Percentiles rank a stretch among this genome's conserved stretches.
These are phyloP conservation scores for Xylaria sp. DNA, from an alignment of 2,329 filamentous ascomycete genomes.

Conservation along the genomic window DNA sequence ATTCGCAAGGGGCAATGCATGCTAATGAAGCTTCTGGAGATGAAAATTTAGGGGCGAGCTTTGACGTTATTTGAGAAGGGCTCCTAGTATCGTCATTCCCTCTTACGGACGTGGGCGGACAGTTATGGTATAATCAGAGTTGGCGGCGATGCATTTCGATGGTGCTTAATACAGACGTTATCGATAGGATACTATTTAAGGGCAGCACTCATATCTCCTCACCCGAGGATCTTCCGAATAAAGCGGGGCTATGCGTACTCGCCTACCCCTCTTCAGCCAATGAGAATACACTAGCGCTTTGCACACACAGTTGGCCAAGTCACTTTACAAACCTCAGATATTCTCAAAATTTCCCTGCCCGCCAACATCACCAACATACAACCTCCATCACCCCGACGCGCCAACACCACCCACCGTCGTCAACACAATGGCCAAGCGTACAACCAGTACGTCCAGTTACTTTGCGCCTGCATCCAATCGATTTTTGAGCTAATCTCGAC, in stretches of 20 bases:
- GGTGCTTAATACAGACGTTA: background rate
- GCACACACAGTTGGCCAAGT: slow-evolving; percentile 35
- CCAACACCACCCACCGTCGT: slow-evolving; percentile 28
- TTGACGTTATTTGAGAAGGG: too few species aligned
- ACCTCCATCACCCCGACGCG: slow-evolving; percentile 33
- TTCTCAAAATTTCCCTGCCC: slow-evolving; percentile 38
- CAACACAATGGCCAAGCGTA: slow-evolving; percentile 39
- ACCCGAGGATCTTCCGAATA: slow-evolving; percentile 31
- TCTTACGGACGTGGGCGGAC: too few species aligned
- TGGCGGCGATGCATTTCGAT: too few species aligned
- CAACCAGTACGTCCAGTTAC: slow-evolving; percentile 29
- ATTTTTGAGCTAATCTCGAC: slow-evolving; percentile 25
- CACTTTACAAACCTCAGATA: slow-evolving; percentile 32
- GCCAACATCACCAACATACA: slow-evolving; percentile 33
- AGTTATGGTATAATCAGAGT: too few species aligned
- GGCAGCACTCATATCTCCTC: background rate
- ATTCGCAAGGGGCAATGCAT: too few species aligned
- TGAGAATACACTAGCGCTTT: slow-evolving; percentile 18
- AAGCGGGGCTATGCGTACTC: slow-evolving; percentile 12
- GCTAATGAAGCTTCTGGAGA: too few species aligned
- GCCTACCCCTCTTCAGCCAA: slow-evolving; percentile 34
- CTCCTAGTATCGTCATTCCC: too few species aligned
- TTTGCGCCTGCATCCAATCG: background rate
- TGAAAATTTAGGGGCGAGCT: too few species aligned
- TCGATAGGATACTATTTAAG: background rate